Percentiles rank a stretch among this genome's conserved stretches.
Conservation (phyloP, 139 green algal genomes). For the Pseudopediastrum boryanum region DNA sequence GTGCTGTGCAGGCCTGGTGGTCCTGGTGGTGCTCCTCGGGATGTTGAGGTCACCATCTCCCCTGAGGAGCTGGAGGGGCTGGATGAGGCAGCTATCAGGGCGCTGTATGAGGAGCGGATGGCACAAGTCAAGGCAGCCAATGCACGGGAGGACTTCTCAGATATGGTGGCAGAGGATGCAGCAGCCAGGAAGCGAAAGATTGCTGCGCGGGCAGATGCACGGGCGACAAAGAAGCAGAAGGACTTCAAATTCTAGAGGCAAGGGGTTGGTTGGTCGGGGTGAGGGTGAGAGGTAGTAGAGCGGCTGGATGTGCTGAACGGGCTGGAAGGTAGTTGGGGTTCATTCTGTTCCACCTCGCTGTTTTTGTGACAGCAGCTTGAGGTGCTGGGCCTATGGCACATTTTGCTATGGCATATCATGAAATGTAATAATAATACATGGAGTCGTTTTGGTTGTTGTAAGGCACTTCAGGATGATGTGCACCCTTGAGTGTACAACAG, state of each 20-base stretch:
- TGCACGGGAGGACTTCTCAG: constrained; percentile 88
- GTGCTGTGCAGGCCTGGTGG: constrained; percentile 25
- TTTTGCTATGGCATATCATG: no score
- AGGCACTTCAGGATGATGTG: no score
- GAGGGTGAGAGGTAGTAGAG: no score
- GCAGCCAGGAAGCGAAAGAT: constrained; percentile 85
- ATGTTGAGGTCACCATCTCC: constrained; percentile 88
- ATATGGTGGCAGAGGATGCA: constrained; percentile 91
- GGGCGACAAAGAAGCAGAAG: constrained; percentile 72
- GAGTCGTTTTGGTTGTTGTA: no score
- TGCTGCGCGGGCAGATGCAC: constrained; percentile 58
- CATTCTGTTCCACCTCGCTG: no score
- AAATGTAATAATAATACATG: no score
- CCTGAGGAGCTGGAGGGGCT: constrained; percentile 94
- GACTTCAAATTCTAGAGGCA: constrained; percentile 84
- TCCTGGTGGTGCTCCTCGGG: constrained; percentile 34
- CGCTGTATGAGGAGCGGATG: constrained; percentile 66
- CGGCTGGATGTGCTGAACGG: no score
- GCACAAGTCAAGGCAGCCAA: constrained; percentile 48
- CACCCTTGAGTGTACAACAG: no score
- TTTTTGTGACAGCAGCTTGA: no score
- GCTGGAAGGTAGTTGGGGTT: no score
- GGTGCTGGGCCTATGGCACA: no score
- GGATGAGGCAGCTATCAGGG: constrained; percentile 70
- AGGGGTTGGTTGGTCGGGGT: no score